Conservation (phyloP, 306 rosid genomes). For the Alnus glutinosa region DNA sequence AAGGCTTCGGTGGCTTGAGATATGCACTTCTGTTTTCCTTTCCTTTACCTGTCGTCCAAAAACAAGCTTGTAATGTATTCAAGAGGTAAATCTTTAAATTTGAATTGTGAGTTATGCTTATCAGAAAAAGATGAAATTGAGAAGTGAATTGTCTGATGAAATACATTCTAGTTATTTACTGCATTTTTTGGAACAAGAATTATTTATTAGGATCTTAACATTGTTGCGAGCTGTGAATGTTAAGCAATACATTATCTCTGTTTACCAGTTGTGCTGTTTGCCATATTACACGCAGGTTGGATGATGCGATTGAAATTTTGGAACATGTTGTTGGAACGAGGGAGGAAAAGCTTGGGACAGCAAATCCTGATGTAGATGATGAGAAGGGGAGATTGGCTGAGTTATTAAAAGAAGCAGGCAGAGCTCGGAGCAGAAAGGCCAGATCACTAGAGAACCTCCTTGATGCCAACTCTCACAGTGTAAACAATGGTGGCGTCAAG, state of each 20-base stretch:
- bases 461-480: slow-evolving; percentile 38
- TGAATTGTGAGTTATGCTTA: neutral
- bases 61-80: neutral
- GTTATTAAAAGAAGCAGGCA: slow-evolving; percentile 88
- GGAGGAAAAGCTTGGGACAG: slow-evolving; percentile 94
- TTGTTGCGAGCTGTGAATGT: neutral
- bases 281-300: slow-evolving; percentile 57
- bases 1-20: neutral
- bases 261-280: slow-evolving; percentile 13
- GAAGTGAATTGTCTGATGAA: neutral
- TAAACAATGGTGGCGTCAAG: slow-evolving; percentile 29
- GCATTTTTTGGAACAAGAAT: neutral
- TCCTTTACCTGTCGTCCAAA: neutral
- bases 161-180: neutral
- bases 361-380: slow-evolving; percentile 83
- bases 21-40: neutral
- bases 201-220: neutral
- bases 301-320: slow-evolving; percentile 83
- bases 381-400: slow-evolving; percentile 87
- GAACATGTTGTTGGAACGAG: slow-evolving; percentile 72
- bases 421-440: slow-evolving; percentile 60
- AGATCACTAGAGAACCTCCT: slow-evolving; percentile 83
- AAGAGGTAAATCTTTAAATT: neutral
- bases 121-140: neutral
- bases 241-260: neutral